phyloP scores from a whole-genome alignment of 768 basidiomycete species.

The Rhizopogon sp. region DNA sequence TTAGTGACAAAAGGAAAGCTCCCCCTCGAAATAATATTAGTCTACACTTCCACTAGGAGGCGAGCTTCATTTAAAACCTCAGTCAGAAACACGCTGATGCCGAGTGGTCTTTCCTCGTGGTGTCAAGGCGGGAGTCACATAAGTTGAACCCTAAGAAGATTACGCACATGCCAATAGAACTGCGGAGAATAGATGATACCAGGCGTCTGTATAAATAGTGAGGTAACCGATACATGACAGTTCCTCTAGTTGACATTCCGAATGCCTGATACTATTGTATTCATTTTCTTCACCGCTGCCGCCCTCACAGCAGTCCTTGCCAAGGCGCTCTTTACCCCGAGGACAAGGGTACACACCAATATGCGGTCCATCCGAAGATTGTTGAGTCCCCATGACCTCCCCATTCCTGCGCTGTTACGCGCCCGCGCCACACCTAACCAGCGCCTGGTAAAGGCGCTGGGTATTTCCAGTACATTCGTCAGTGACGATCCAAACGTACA shows the following conservation, averaged over 20 bases:
- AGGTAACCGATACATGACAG: neutral
- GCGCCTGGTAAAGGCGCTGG: constrained; percentile 22
- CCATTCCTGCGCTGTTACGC: constrained; percentile 11
- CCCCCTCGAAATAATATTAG: neutral
- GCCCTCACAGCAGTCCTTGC: neutral
- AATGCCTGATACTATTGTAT: neutral
- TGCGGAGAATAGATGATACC: neutral
- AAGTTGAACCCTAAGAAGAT: neutral
- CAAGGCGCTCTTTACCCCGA: neutral
- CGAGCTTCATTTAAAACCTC: neutral
- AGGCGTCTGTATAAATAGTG: neutral
- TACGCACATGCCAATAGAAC: neutral
- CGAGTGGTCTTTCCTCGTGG: neutral
- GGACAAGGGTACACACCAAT: constrained; percentile 7
- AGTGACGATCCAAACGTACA: constrained; percentile 28
- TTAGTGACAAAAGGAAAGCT: neutral
- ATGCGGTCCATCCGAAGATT: constrained; percentile 4
- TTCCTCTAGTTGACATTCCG: neutral
- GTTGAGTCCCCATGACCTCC: constrained; percentile 9
- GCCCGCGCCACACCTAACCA: constrained; percentile 17
- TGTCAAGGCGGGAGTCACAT: neutral
- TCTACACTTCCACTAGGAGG: neutral
- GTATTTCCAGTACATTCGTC: constrained; percentile 49
- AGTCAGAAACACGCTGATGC: neutral
- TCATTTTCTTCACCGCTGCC: neutral